Evolutionary conservation across 148 eudicot species (phyloP).

Genomic region (Chenopodium formosanum): DNA sequence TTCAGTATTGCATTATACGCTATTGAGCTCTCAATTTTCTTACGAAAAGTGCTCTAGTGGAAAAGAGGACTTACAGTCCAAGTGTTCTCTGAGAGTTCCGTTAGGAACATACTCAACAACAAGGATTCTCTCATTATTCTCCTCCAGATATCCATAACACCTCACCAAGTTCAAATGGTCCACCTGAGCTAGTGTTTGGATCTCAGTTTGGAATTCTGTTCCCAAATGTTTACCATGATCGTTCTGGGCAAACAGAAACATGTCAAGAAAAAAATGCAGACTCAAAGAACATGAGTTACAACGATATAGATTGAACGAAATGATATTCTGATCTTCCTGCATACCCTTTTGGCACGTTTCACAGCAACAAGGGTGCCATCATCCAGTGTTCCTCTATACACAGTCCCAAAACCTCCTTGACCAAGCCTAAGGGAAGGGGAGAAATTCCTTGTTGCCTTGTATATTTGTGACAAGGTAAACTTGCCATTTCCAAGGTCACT

Average conservation of each 20-base stretch:
- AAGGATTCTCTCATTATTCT: conserved; percentile 64
- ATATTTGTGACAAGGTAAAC: conserved; percentile 60
- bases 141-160: conserved; percentile 67
- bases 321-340: not conserved
- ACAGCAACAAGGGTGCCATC: conserved; percentile 83
- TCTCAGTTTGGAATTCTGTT: conserved; percentile 64
- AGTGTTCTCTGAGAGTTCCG: conserved; percentile 87
- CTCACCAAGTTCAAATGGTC: conserved; percentile 78
- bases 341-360: conserved; percentile 88
- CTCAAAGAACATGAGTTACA: not conserved
- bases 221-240: conserved; percentile 57
- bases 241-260: conserved; percentile 33
- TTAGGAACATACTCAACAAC: conserved; percentile 86
- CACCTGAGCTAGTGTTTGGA: conserved; percentile 53
- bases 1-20: not conserved
- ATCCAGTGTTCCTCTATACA: conserved; percentile 60
- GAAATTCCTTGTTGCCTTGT: conserved; percentile 68
- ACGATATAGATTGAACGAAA: not conserved
- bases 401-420: conserved; percentile 91
- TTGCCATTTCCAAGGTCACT: conserved; percentile 43
- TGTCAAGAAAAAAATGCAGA: not conserved
- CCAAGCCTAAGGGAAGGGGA: conserved; percentile 75
- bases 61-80: conserved; percentile 55
- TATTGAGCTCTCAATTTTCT: not conserved
- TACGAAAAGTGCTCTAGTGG: not conserved